Conservation (phyloP, 345 rosid species). For the Eucalyptus curtisii region DNA sequence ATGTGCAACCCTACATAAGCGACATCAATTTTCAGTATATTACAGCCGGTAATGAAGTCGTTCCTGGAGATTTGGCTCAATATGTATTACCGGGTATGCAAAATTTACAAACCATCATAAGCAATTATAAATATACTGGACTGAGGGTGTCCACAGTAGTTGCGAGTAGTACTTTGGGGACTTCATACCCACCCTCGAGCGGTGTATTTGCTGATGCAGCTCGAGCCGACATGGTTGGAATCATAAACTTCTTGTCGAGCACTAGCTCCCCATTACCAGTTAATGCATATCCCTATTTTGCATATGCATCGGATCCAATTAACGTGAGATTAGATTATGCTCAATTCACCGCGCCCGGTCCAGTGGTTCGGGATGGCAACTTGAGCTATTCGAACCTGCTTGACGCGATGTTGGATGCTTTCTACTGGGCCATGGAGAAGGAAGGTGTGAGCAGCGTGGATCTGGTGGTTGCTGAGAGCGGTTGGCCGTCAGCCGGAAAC, state of each 20-base stretch:
- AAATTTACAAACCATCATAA: background rate
- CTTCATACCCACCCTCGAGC: background rate
- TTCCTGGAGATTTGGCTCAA: background rate
- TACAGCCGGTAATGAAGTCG: background rate
- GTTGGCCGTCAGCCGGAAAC: background rate
- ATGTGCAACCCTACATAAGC: background rate
- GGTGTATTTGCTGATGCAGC: conserved; percentile 1
- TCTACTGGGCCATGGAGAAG: conserved; percentile 20
- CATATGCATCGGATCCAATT: conserved; percentile 7
- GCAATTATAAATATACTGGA: background rate
- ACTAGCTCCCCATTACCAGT: conserved; percentile 17
- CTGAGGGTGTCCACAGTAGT: background rate
- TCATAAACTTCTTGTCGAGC: background rate
- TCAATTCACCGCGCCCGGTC: background rate
- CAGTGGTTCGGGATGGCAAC: conserved; percentile 9
- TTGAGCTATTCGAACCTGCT: conserved; percentile 14
- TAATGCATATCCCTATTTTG: conserved; percentile 30
- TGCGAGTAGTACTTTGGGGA: background rate
- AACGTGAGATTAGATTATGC: conserved; percentile 18
- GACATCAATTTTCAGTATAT: background rate
- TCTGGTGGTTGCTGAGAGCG: background rate
- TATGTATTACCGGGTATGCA: background rate
- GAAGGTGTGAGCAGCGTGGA: background rate
- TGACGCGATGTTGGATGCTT: conserved; percentile 23
- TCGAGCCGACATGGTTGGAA: background rate